Evolutionary conservation across 768 basidiomycete genomes (phyloP).

Genomic region (Hirschioporus abietinus): DNA sequence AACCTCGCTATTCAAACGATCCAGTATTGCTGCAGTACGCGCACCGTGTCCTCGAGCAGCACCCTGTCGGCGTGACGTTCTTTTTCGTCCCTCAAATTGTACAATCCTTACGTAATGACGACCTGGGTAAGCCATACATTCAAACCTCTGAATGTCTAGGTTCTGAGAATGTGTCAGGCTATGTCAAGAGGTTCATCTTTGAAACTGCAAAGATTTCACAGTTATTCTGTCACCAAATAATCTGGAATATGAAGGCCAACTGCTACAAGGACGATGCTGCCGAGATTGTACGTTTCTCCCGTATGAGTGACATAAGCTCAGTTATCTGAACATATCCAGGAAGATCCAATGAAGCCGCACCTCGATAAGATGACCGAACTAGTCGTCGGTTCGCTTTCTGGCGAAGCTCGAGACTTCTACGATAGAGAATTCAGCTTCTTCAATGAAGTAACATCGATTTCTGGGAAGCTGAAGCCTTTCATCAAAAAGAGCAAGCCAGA

Average conservation of each 20-base stretch:
- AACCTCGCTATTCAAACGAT: slow-evolving; percentile 76
- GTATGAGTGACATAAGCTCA: not conserved
- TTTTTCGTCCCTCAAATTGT: slow-evolving; percentile 99
- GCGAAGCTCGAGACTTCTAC: slow-evolving; percentile 84
- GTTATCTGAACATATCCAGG: slow-evolving; percentile 37
- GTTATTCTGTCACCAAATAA: slow-evolving; percentile 97
- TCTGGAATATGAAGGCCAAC: slow-evolving; percentile 99
- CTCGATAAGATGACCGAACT: slow-evolving; percentile 81
- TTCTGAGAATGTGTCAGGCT: slow-evolving; percentile 45
- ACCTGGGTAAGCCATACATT: slow-evolving; percentile 52
- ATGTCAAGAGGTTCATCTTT: slow-evolving; percentile 92
- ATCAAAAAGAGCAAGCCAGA: slow-evolving; percentile 94
- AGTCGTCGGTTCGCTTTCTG: slow-evolving; percentile 82
- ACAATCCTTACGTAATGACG: slow-evolving; percentile 89
- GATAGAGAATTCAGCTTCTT: slow-evolving; percentile 96
- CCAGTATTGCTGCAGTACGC: slow-evolving; percentile 92
- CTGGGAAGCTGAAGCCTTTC: slow-evolving; percentile 92
- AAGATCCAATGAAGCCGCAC: slow-evolving; percentile 93
- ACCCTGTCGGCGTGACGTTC: slow-evolving; percentile 92
- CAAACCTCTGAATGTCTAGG: not conserved
- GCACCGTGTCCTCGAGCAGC: slow-evolving; percentile 89
- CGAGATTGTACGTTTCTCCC: slow-evolving; percentile 55
- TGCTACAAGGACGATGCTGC: slow-evolving; percentile 88
- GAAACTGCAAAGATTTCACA: slow-evolving; percentile 97
- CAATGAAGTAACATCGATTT: slow-evolving; percentile 94